Conservation (phyloP, 2,329 filamentous ascomycete species). For the Aspergillus sp. region DNA sequence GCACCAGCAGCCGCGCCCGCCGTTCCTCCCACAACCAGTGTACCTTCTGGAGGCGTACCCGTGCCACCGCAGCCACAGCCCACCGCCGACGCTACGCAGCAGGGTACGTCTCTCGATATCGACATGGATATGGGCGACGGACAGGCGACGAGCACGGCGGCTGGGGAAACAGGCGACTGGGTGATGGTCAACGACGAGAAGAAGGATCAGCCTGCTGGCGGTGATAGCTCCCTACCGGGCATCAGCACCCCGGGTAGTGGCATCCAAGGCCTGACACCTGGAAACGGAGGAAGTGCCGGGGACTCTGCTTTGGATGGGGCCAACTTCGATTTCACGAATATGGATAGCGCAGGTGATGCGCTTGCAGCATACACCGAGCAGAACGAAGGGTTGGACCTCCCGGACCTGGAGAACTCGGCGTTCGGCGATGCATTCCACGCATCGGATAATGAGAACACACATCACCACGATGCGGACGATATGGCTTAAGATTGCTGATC, state of each 20-base stretch:
- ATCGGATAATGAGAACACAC: slow-evolving; percentile 49
- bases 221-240: slow-evolving; percentile 11
- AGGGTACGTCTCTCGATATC: slow-evolving; percentile 28
- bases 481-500: slow-evolving; percentile 32
- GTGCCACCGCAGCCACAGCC: slow-evolving; percentile 11
- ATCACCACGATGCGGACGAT: slow-evolving; percentile 44
- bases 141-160: slow-evolving; percentile 38
- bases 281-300: slow-evolving; percentile 24
- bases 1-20: slow-evolving; percentile 14
- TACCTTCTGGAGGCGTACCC: neutral
- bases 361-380: slow-evolving; percentile 67
- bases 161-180: slow-evolving; percentile 66
- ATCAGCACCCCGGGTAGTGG: slow-evolving; percentile 25
- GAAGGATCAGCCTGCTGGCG: slow-evolving; percentile 35
- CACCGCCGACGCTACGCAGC: slow-evolving; percentile 22
- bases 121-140: slow-evolving; percentile 58
- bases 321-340: slow-evolving; percentile 51
- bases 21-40: slow-evolving; percentile 4
- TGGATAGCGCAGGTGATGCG: slow-evolving; percentile 70
- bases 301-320: slow-evolving; percentile 38
- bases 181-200: slow-evolving; percentile 69
- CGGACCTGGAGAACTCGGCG: slow-evolving; percentile 74
- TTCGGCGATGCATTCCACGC: slow-evolving; percentile 81
- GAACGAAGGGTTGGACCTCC: slow-evolving; percentile 54
- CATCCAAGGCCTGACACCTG: slow-evolving; percentile 27